Evolutionary conservation across 176 grass and related monocot species (phyloP).

Genomic region (Pontederia crassipes): DNA sequence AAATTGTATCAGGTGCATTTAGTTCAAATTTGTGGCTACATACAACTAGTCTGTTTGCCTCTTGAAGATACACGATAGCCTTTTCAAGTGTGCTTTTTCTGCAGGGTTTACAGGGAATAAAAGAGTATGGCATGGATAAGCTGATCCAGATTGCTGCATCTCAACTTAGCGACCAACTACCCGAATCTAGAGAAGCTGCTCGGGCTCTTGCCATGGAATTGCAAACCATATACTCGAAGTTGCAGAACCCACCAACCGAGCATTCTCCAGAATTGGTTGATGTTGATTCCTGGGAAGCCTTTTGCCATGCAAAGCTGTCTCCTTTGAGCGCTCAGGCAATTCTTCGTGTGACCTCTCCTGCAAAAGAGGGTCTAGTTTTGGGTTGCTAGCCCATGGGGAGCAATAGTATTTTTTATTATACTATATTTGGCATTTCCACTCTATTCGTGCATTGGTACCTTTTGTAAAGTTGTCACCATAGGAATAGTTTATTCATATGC

Average conservation of each 20-base stretch:
- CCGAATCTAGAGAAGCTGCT: slow-evolving; percentile 97
- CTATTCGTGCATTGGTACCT: no score
- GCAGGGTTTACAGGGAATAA: slow-evolving; percentile 20
- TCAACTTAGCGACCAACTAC: slow-evolving; percentile 93
- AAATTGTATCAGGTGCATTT: no score
- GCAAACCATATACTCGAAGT: slow-evolving; percentile 53
- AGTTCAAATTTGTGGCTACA: no score
- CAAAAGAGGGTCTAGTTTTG: slow-evolving; percentile 26
- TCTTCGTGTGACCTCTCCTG: slow-evolving; percentile 55
- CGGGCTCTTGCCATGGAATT: slow-evolving; percentile 33
- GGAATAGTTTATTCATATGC: no score
- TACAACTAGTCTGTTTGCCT: no score
- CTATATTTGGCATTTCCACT: no score
- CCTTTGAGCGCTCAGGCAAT: slow-evolving; percentile 66
- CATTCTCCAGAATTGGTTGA: slow-evolving; percentile 17
- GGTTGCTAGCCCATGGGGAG: slow-evolving; percentile 30
- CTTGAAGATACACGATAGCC: not conserved
- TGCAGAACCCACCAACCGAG: slow-evolving; percentile 13
- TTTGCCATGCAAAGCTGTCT: slow-evolving; percentile 74
- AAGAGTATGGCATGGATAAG: slow-evolving; percentile 41
- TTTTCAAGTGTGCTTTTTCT: slow-evolving; percentile 43
- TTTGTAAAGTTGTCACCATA: no score
- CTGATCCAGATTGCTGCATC: slow-evolving; percentile 77
- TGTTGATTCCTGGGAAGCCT: slow-evolving; percentile 64
- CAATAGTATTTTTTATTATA: no score